phyloP scores from a whole-genome alignment of 495 filamentous ascomycete genomes.

The Stereocaulon alpinum region DNA sequence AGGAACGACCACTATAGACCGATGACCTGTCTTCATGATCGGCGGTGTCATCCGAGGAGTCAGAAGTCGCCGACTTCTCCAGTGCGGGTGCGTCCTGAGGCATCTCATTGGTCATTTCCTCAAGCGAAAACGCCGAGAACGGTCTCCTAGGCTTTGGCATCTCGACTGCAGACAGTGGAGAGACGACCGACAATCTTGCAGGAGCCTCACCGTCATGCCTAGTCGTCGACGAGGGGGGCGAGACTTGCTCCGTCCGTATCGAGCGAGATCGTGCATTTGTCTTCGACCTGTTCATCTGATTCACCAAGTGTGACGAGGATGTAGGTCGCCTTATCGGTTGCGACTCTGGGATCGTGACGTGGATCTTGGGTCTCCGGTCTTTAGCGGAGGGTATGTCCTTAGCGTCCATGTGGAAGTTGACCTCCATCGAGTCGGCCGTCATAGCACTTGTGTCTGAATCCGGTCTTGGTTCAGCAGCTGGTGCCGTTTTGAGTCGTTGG shows the following conservation, averaged over 20 bases:
- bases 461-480: constrained; percentile 7
- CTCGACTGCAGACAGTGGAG: constrained; percentile 25
- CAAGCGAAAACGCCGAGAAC: constrained; percentile 22
- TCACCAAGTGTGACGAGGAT: constrained; percentile 17
- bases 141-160: constrained; percentile 26
- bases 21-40: constrained; percentile 25
- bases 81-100: constrained; percentile 10
- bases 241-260: constrained; percentile 13
- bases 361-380: constrained; percentile 23
- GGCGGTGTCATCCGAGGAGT: constrained; percentile 24
- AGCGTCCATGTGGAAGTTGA: constrained; percentile 13
- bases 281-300: constrained; percentile 16
- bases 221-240: constrained; percentile 20
- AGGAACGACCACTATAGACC: constrained; percentile 24
- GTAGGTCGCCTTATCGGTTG: constrained; percentile 13
- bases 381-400: constrained; percentile 16
- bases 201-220: constrained; percentile 12
- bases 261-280: constrained; percentile 8
- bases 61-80: constrained; percentile 15
- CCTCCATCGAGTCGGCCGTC: constrained; percentile 18
- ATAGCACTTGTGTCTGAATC: constrained; percentile 15
- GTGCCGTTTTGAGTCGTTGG: constrained; percentile 8
- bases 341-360: constrained; percentile 21
- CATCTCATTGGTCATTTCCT: constrained; percentile 21
- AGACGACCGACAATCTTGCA: constrained; percentile 23